Percentiles rank a stretch among this genome's conserved stretches.
Conservation (phyloP, 202 grass and related monocot species). For the Zoysia matrella region DNA sequence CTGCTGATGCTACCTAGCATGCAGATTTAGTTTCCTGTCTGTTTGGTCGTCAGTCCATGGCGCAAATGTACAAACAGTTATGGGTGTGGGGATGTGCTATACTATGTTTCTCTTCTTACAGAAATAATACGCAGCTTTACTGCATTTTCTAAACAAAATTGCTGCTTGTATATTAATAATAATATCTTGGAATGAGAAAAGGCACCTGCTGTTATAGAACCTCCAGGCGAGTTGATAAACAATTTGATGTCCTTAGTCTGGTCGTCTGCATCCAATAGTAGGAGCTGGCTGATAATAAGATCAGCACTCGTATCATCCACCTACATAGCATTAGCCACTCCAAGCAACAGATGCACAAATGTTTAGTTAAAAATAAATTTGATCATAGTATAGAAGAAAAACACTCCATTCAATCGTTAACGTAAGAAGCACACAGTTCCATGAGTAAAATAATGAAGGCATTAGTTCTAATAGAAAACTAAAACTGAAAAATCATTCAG, state of each 20-base stretch:
- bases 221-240: slow-evolving; percentile 97
- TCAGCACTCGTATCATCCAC: slow-evolving; percentile 86
- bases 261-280: slow-evolving; percentile 89
- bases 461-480: slow-evolving; percentile 15
- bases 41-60: no score
- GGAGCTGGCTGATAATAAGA: slow-evolving; percentile 82
- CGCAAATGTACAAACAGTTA: no score
- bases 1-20: no score
- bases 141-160: background rate
- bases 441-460: background rate
- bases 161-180: slow-evolving; percentile 6
- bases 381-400: slow-evolving; percentile 23
- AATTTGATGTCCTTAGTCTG: slow-evolving; percentile 88
- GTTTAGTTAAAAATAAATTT: slow-evolving; percentile 9
- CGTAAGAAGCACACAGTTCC: slow-evolving; percentile 6
- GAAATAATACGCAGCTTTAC: no score
- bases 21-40: no score
- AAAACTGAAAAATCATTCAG: background rate
- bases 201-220: slow-evolving; percentile 81
- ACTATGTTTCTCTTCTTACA: no score
- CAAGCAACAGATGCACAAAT: slow-evolving; percentile 30
- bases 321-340: slow-evolving; percentile 50
- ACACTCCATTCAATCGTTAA: background rate
- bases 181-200: slow-evolving; percentile 34
- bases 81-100: no score